Evolutionary conservation across 2,329 filamentous ascomycete species (phyloP).

Genomic region (Talaromyces sp.): DNA sequence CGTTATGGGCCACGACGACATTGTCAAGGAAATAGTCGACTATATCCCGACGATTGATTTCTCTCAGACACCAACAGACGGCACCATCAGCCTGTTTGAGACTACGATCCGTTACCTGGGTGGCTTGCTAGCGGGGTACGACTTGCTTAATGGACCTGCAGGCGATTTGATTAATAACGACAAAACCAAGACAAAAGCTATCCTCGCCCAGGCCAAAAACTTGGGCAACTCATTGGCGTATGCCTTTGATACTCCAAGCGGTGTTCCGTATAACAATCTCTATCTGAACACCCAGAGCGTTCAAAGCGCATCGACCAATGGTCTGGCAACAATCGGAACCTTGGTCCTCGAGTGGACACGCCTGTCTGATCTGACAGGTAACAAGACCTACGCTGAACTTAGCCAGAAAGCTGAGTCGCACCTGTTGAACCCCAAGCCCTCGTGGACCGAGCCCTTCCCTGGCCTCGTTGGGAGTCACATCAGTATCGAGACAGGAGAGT

Average conservation of each 20-base stretch:
- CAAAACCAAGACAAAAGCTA: constrained; percentile 45
- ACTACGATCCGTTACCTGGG: constrained; percentile 84
- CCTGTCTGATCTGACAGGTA: constrained; percentile 66
- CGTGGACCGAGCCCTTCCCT: constrained; percentile 63
- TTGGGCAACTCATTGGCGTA: constrained; percentile 69
- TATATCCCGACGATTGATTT: constrained; percentile 69
- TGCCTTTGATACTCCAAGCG: constrained; percentile 69
- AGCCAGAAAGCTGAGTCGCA: constrained; percentile 63
- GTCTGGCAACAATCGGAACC: constrained; percentile 70
- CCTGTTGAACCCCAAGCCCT: constrained; percentile 60
- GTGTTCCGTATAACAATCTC: constrained; percentile 66
- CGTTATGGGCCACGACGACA: constrained; percentile 63
- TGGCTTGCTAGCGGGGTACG: constrained; percentile 66
- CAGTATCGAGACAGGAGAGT: constrained; percentile 58
- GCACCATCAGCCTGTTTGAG: constrained; percentile 70
- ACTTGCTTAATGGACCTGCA: constrained; percentile 63
- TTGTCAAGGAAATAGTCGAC: constrained; percentile 64
- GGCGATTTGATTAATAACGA: constrained; percentile 42
- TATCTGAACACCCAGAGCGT: constrained; percentile 50
- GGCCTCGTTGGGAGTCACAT: constrained; percentile 69
- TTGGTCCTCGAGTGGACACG: constrained; percentile 79
- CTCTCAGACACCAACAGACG: constrained; percentile 44
- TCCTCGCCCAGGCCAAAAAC: constrained; percentile 61
- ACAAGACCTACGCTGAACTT: constrained; percentile 60
- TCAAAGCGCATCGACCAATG: constrained; percentile 53